A percentile compares a stretch with the other conserved stretches of the same genome.
Evolutionary conservation across 2,329 filamentous ascomycete species (phyloP).

Genomic region (Paraconiothyrium sp.): DNA sequence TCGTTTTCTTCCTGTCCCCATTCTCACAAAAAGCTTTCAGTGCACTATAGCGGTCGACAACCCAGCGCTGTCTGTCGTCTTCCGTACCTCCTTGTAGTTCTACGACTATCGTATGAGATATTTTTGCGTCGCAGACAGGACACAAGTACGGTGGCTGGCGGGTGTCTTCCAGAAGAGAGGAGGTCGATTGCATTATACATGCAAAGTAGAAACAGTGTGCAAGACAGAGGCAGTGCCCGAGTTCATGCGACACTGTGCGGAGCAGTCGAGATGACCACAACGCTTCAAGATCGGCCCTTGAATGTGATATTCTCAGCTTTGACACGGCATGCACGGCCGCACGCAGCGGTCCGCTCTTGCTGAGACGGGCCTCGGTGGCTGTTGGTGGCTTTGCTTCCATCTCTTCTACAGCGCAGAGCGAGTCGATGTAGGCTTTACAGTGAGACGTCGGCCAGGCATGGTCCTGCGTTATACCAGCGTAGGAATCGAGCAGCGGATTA

Average conservation of each 20-base stretch:
- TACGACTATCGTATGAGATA: conserved; percentile 45
- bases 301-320: conserved; percentile 16
- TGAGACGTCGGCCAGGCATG: conserved; percentile 74
- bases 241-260: conserved; percentile 67
- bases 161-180: conserved; percentile 65
- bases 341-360: conserved; percentile 25
- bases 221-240: conserved; percentile 73
- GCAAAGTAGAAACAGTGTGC: conserved; percentile 73
- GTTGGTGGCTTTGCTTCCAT: conserved; percentile 17
- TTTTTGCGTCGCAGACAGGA: conserved; percentile 66
- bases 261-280: conserved; percentile 68
- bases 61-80: conserved; percentile 24
- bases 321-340: conserved; percentile 25
- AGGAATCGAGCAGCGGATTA: conserved; percentile 58
- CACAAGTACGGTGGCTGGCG: conserved; percentile 72
- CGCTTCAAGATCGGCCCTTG: conserved; percentile 36
- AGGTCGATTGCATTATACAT: conserved; percentile 71
- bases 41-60: conserved; percentile 51
- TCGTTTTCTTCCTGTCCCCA: conserved; percentile 38
- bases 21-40: conserved; percentile 56
- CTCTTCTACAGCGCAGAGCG: conserved; percentile 45
- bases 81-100: conserved; percentile 34
- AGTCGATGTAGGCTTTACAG: conserved; percentile 62
- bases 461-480: conserved; percentile 55
- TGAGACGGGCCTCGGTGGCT: conserved; percentile 20